These are phyloP conservation scores for Tolypocladium tundrense DNA, from an alignment of 2,329 filamentous ascomycete species.

Conservation along the genomic window DNA sequence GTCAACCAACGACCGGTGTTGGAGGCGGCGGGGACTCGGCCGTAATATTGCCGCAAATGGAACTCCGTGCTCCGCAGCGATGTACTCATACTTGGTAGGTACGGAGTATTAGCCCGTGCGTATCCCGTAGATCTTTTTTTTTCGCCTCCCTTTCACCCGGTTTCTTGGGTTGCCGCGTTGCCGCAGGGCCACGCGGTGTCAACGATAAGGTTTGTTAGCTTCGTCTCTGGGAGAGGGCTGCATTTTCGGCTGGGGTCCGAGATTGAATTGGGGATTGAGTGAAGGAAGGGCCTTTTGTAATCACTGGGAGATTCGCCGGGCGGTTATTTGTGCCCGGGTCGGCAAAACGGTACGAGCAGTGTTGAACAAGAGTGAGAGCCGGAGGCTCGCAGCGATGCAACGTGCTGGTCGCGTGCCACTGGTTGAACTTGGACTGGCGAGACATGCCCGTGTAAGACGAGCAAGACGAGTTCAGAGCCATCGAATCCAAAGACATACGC, in stretches of 20 bases:
- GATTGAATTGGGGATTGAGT: not conserved
- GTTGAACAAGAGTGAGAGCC: not conserved
- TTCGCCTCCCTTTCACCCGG: not conserved
- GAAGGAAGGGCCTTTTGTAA: not conserved
- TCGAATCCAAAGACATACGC: not conserved
- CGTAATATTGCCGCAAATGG: not conserved
- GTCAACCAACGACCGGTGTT: not conserved
- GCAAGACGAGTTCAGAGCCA: not conserved
- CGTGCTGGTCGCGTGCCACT: too few species aligned
- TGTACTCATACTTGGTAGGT: not conserved
- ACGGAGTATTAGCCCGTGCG: not conserved
- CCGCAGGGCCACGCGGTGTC: not conserved
- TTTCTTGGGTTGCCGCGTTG: not conserved
- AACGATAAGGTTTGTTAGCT: not conserved
- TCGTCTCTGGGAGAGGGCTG: not conserved
- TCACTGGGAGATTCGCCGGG: not conserved
- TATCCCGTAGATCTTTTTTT: too few species aligned
- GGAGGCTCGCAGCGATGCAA: not conserved
- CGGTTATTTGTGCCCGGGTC: too few species aligned
- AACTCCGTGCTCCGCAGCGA: not conserved
- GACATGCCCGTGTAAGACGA: not conserved
- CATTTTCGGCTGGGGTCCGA: not conserved
- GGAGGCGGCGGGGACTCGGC: not conserved
- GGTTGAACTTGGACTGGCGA: too few species aligned
- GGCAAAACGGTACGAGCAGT: too few species aligned